phyloP scores from a whole-genome alignment of 2,329 filamentous ascomycete genomes.

The Sarocladium kiliense region DNA sequence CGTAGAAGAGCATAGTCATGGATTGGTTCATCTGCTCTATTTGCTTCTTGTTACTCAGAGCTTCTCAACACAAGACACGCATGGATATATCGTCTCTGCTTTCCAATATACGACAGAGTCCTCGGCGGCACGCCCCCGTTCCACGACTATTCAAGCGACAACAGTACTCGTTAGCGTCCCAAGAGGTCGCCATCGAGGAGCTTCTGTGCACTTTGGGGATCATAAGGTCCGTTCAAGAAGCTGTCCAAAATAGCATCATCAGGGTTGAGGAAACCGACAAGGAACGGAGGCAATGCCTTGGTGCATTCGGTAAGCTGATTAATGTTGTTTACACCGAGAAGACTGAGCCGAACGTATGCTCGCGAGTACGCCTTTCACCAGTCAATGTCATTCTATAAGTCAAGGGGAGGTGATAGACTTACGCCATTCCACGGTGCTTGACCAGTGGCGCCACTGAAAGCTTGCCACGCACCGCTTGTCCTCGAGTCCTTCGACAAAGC shows the following conservation, averaged over 20 bases:
- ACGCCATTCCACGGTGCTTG: slow-evolving; percentile 36
- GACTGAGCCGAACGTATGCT: slow-evolving; percentile 45
- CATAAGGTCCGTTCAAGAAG: slow-evolving; percentile 1
- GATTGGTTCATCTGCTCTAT: too few relatives aligned
- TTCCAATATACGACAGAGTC: too few relatives aligned
- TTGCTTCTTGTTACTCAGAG: too few relatives aligned
- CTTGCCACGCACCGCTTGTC: slow-evolving; percentile 28
- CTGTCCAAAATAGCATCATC: not conserved
- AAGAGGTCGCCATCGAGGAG: not conserved
- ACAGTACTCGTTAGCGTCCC: too few relatives aligned
- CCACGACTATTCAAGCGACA: too few relatives aligned
- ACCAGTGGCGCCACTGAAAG: slow-evolving; percentile 24
- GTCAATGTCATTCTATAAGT: not conserved
- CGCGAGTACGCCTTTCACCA: slow-evolving; percentile 36
- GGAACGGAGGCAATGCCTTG: slow-evolving; percentile 29
- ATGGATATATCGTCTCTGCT: too few relatives aligned
- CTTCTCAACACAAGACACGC: too few relatives aligned
- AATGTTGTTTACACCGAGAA: slow-evolving; percentile 50
- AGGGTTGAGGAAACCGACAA: slow-evolving; percentile 2
- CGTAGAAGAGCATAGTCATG: too few relatives aligned
- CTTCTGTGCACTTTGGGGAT: not conserved
- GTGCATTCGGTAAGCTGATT: slow-evolving; percentile 49
- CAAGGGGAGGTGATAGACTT: slow-evolving; percentile 11
- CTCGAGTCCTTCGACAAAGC: slow-evolving; percentile 24
- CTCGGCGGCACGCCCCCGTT: too few relatives aligned